Evolutionary conservation across 208 protist genomes (phyloP), one percentile per base, ranked within the genome.

Genomic region (Acanthamoeba castellanii): DNA sequence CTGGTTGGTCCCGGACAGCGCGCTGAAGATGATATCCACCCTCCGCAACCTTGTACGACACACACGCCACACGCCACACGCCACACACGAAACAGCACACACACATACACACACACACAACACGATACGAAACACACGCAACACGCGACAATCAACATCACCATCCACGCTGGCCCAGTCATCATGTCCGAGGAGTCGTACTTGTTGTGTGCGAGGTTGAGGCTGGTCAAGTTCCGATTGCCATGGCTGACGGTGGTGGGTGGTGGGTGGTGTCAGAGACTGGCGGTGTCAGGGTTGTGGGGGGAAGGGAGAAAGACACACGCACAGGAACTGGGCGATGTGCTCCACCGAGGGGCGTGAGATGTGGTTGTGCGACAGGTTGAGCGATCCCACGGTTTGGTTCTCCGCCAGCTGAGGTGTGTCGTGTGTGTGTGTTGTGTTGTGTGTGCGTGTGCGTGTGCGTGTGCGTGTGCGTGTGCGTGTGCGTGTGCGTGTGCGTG

Each of bases 251-350:
- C 16, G 5, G 47, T 11, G 25, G 37, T 16, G 68, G 37, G 16
- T 16, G 20, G 22, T 16, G 20, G 13, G 59, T 22, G 59, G 47
- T 11, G 47, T 11, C 20, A 8, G 42, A 82, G 9, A 42, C 13
- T 82, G 74, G 45, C 45, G 74, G 6, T 3, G 32, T n/a, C n/a
- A n/a, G n/a, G n/a, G n/a, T n/a, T n/a, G n/a, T n/a, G 25, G 50
- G 13, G 8, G 8, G 6, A 55, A 18, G 50, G 14, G 50, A 55
- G 50, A 55, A 18, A 0, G 11, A 32, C 22, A 30, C 22, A 34
- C 30, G 84, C 52, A 70, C 57, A 91, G 57, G 84, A 91, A 91
- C 55, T 91, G 84, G n/a, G 57, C 59, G 37, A 91, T 91, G 84
- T 91, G 84, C 57, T 91, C 84, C 9, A 70, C 59, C 27, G 84